These are phyloP conservation scores for Hebeloma cylindrosporum DNA, from an alignment of 768 basidiomycete genomes.

Conservation along the genomic window DNA sequence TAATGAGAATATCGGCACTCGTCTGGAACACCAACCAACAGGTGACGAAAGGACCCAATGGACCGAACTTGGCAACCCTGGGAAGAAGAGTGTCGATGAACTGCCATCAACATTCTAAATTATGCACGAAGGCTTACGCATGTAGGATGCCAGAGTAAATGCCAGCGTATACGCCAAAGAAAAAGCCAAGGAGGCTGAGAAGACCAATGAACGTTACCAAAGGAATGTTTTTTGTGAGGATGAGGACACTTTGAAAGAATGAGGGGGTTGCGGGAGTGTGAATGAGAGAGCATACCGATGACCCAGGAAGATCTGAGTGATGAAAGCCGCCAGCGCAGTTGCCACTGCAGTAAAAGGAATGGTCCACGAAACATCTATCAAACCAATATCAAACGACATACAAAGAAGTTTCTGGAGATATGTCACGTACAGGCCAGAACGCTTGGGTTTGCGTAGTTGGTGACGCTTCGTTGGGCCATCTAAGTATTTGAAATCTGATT, in stretches of 20 bases:
- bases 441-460: constrained; percentile 39
- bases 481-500: neutral
- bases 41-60: constrained; percentile 42
- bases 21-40: constrained; percentile 51
- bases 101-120: neutral
- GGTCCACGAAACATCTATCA: constrained; percentile 44
- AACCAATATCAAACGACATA: neutral
- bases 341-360: constrained; percentile 51
- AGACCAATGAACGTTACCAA: constrained; percentile 36
- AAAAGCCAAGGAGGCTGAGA: constrained; percentile 38
- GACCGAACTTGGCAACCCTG: constrained; percentile 43
- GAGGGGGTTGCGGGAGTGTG: too few relatives aligned
- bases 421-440: constrained; percentile 34
- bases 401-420: neutral
- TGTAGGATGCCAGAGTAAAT: constrained; percentile 42
- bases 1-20: constrained; percentile 43
- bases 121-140: constrained; percentile 31
- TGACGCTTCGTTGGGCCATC: constrained; percentile 29
- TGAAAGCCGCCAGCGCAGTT: constrained; percentile 44
- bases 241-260: constrained; percentile 39
- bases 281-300: constrained; percentile 35
- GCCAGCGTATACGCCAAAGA: constrained; percentile 44
- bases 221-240: constrained; percentile 35
- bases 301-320: constrained; percentile 51
- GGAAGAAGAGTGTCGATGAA: neutral